Evolutionary conservation across 2,329 filamentous ascomycete genomes (phyloP), one percentile per base, ranked within the genome.

Genomic region (Clonostachys chloroleuca): DNA sequence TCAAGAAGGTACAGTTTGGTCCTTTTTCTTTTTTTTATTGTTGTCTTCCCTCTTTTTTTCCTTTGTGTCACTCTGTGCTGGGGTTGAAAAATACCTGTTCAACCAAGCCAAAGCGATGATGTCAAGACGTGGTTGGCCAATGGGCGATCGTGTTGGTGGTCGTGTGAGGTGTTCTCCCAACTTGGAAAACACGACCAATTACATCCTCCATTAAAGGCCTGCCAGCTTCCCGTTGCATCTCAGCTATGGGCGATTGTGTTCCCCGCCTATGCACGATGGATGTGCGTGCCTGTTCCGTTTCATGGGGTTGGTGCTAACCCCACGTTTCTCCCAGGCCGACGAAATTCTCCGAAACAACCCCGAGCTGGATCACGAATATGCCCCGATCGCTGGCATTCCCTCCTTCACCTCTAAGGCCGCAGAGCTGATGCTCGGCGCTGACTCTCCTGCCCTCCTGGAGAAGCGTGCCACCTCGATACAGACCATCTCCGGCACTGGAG

Each of bases 401-500:
- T 79, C 86, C 53, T 95, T 96, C 73, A 96, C 90, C 50, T 79
- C 82, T 57, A 95, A 94, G 63, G 92, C 94, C 20, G 89, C 92
- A 65, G 92, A 94, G 73, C 79, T 97, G 58, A 87, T 96, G 50
- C 79, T 97, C 34, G 92, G 94, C 55, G 68, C 71, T 54, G 81
- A 87, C 57, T 95, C 89, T 45, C 83, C 89, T 40, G 94, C 92
- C 48, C 80, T 96, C 61, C 74, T 78, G 56, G 89, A 97, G 63
- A 89, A 92, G 69, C 87, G 94, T 53, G 77, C 84, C 52, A 77
- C 84, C 54, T 90, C 90, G 37, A 68, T 96, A 47, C 94, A 99
- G 73, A 95, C 92, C 63, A 95, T 99, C 72, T 99, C 94, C 48
- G 94, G 94, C 59, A 99, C 94, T 52, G 94, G 94, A 58, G 94